Evolutionary conservation across 169 alveolate species (phyloP), one percentile per base, ranked within the genome.

Genomic region (Plasmodium adleri): DNA sequence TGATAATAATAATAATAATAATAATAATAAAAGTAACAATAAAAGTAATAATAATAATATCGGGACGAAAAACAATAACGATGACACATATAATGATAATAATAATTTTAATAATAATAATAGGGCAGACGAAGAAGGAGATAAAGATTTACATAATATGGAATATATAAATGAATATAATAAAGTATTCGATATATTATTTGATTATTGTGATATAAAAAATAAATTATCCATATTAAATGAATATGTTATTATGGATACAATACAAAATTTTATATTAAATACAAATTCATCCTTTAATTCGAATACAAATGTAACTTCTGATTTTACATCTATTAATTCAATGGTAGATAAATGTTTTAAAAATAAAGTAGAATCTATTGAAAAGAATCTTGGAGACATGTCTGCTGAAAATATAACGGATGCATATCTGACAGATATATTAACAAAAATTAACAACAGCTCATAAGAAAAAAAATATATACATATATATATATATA

Each of bases 131-230:
- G 71, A 58, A 1, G 26, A n/a, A 22, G 75, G 60, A 4, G 76
- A 87, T 15, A 74, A 74, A 59, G 92, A 74, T 66, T 8, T 26
- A 9, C 13, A 7, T 5, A 75, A 56, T 47, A 72, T 73, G 73
- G 68, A 74, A 62, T 50, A 73, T 15, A 68, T 87, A 20, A 74
- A 87, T 72, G 88, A 74, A 59, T 87, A 87, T 74, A 88, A 47
- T 32, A 73, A 75, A 26, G 88, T 88, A 0, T 88, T 88, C 66
- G 89, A 75, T 59, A 88, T 88, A 13, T 47, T 74, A n/a, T 88
- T 67, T 26, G 56, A 88, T 71, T 73, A 80, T 45, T 56, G 80
- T 56, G 66, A 72, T 43, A 45, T 88, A 5, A 74, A 52, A 63
- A 76, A 75, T 54, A 26, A 73, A 32, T 72, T 80, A 32, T 39